Conservation (phyloP, 2,329 filamentous ascomycete species). For the Fusarium floridanum region DNA sequence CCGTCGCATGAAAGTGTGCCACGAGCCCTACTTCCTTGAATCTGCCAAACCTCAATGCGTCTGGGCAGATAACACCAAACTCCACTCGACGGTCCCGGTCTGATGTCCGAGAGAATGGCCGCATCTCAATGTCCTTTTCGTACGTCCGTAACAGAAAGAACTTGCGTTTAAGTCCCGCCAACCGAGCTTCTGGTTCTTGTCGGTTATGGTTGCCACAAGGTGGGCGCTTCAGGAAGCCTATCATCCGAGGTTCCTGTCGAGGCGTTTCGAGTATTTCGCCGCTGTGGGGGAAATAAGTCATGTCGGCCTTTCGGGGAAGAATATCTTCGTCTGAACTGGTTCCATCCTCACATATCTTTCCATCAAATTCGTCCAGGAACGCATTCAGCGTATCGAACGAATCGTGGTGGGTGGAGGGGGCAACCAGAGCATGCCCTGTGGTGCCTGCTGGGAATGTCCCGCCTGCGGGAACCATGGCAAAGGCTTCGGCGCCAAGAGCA, state of each 20-base stretch:
- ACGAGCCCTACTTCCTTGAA: constrained; percentile 38
- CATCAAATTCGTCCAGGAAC: constrained; percentile 15
- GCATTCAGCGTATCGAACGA: constrained; percentile 30
- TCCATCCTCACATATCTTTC: not conserved
- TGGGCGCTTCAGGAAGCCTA: constrained; percentile 39
- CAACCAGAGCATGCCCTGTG: not conserved
- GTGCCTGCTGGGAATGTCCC: constrained; percentile 1
- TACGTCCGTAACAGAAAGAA: constrained; percentile 62
- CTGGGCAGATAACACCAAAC: constrained; percentile 49
- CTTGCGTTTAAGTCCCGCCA: constrained; percentile 27
- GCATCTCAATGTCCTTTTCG: constrained; percentile 62
- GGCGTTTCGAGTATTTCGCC: constrained; percentile 41
- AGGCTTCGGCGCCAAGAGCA: constrained; percentile 14
- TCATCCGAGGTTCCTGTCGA: constrained; percentile 22
- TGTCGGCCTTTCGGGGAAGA: constrained; percentile 40
- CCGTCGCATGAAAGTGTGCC: constrained; percentile 52
- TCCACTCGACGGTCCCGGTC: constrained; percentile 39
- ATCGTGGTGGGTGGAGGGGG: constrained; percentile 4
- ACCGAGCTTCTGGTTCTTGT: constrained; percentile 9
- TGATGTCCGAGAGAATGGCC: constrained; percentile 48
- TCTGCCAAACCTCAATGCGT: constrained; percentile 46
- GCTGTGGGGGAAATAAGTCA: constrained; percentile 54
- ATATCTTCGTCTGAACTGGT: not conserved
- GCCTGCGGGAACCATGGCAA: constrained; percentile 19
- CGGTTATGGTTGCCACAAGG: constrained; percentile 31